Percentiles rank a stretch among this genome's conserved stretches.
These are phyloP conservation scores for Apiotrichum porosum DNA, from an alignment of 1,284 basidiomycete species.

Conservation along the genomic window DNA sequence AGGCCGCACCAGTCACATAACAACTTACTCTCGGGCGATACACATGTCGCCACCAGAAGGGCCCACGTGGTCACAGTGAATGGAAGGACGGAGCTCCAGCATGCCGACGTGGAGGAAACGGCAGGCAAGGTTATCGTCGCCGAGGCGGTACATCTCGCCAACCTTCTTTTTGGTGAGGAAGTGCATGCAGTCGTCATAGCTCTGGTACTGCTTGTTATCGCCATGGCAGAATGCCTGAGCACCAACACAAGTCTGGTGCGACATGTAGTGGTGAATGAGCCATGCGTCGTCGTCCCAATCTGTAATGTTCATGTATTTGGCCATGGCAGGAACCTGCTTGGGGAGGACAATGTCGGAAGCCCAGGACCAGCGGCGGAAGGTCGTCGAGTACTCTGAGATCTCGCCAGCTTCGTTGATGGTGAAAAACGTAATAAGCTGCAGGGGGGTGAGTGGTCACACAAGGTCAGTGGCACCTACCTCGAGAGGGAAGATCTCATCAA, in stretches of 20 bases:
- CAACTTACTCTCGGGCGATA: slow-evolving; percentile 17
- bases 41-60: slow-evolving; percentile 29
- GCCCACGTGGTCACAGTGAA: slow-evolving; percentile 28
- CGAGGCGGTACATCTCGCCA: slow-evolving; percentile 22
- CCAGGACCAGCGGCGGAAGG: slow-evolving; percentile 30
- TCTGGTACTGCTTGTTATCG: slow-evolving; percentile 22
- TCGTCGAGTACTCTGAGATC: slow-evolving; percentile 15
- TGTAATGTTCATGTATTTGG: slow-evolving; percentile 6
- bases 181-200: slow-evolving; percentile 16
- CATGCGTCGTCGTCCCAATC: slow-evolving; percentile 6
- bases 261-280: slow-evolving; percentile 16
- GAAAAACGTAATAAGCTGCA: background rate
- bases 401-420: background rate
- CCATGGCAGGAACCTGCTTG: slow-evolving; percentile 26
- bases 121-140: slow-evolving; percentile 33
- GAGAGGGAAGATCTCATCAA: background rate
- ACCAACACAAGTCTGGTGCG: slow-evolving; percentile 17
- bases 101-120: slow-evolving; percentile 25
- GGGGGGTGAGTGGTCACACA: too few relatives aligned
- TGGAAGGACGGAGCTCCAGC: slow-evolving; percentile 18
- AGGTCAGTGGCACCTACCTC: too few relatives aligned
- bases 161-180: slow-evolving; percentile 10
- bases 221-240: slow-evolving; percentile 19
- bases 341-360: slow-evolving; percentile 20
- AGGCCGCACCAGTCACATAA: too few relatives aligned